Conservation (phyloP, 768 basidiomycete genomes). For the Mycena haematopus region DNA sequence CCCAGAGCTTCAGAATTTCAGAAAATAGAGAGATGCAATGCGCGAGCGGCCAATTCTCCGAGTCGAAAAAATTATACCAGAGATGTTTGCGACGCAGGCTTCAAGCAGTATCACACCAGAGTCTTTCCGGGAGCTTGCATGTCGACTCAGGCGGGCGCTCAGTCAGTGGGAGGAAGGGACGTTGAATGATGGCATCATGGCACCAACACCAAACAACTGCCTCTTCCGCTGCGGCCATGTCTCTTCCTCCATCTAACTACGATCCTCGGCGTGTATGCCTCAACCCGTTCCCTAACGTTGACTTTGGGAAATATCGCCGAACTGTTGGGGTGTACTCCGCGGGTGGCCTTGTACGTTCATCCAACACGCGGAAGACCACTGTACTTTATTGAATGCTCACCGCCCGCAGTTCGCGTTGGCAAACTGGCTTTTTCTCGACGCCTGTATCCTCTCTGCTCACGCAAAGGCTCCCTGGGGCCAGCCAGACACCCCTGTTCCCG, state of each 20-base stretch:
- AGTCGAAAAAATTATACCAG: too few species aligned
- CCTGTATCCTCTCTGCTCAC: conserved; percentile 87
- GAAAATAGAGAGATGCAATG: too few species aligned
- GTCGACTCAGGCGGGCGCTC: too few species aligned
- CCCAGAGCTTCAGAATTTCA: too few species aligned
- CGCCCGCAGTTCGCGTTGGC: conserved; percentile 86
- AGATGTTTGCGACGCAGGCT: too few species aligned
- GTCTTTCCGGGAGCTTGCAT: too few species aligned
- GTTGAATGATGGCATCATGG: too few species aligned
- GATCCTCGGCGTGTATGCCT: conserved; percentile 36
- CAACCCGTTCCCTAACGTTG: conserved; percentile 82
- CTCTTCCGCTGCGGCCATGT: conserved; percentile 9
- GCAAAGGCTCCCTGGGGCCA: conserved; percentile 77
- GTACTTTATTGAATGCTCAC: not conserved
- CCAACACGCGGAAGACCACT: not conserved
- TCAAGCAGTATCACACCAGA: too few species aligned
- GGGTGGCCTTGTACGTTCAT: conserved; percentile 81
- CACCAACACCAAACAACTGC: not conserved
- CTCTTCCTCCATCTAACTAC: conserved; percentile 17
- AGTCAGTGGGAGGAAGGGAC: too few species aligned
- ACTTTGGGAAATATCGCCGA: conserved; percentile 78
- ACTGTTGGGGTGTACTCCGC: conserved; percentile 90
- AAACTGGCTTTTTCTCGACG: conserved; percentile 95
- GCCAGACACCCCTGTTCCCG: conserved; percentile 65
- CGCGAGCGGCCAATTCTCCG: too few species aligned